These are phyloP conservation scores for Teratosphaeria epicoccoides DNA, from an alignment of 2,329 filamentous ascomycete species.

Conservation along the genomic window DNA sequence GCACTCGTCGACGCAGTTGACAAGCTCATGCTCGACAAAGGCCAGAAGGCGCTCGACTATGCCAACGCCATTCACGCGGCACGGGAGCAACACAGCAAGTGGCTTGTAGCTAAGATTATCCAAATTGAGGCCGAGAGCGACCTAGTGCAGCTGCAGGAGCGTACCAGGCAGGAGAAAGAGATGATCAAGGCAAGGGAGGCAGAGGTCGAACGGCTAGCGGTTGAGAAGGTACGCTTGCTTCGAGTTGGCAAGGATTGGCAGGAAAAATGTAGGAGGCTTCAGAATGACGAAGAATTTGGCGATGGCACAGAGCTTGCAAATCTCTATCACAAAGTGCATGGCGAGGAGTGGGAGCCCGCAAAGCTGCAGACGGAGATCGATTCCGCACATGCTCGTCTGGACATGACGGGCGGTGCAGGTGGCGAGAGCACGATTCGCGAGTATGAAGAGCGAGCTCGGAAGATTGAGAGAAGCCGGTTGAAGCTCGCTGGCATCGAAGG, in stretches of 20 bases:
- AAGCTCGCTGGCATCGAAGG: conserved; percentile 28
- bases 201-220: conserved; percentile 26
- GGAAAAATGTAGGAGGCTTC: conserved; percentile 10
- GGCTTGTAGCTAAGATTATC: conserved; percentile 56
- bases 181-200: conserved; percentile 39
- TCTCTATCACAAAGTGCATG: conserved; percentile 28
- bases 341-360: conserved; percentile 31
- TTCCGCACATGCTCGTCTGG: conserved; percentile 62
- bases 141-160: conserved; percentile 53
- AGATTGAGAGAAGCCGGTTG: conserved; percentile 56
- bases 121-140: conserved; percentile 75
- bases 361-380: conserved; percentile 63
- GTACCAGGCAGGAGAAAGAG: conserved; percentile 50
- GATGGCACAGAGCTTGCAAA: conserved; percentile 10
- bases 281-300: conserved; percentile 15
- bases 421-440: conserved; percentile 58
- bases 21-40: conserved; percentile 22
- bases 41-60: conserved; percentile 41
- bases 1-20: conserved; percentile 36
- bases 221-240: conserved; percentile 16
- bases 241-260: not conserved
- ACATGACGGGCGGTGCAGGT: conserved; percentile 51
- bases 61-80: conserved; percentile 53
- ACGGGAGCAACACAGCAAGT: conserved; percentile 48
- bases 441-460: conserved; percentile 59